These are phyloP conservation scores for Didymellaceae sp. DNA, from an alignment of 2,329 filamentous ascomycete species.

Conservation along the genomic window DNA sequence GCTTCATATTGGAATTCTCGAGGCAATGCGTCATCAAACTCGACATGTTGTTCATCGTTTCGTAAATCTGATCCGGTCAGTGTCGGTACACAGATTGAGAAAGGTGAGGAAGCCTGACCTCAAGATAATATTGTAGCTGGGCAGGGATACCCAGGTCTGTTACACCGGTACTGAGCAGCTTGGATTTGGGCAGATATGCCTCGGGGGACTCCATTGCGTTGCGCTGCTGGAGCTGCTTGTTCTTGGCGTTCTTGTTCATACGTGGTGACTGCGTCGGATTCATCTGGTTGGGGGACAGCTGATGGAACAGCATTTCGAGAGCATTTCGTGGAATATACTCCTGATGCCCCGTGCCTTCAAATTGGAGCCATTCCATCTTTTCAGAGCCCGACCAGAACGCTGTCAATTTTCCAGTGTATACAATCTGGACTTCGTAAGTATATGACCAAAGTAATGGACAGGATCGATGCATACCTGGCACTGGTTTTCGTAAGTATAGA, in stretches of 20 bases:
- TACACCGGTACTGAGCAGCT: conserved; percentile 55
- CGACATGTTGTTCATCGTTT: conserved; percentile 70
- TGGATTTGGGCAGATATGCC: conserved; percentile 53
- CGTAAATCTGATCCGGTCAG: conserved; percentile 60
- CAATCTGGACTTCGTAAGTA: conserved; percentile 61
- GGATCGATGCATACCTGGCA: conserved; percentile 69
- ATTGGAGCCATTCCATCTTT: conserved; percentile 85
- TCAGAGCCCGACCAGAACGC: conserved; percentile 79
- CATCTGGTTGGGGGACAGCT: conserved; percentile 54
- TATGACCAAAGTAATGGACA: background rate
- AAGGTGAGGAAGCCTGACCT: conserved; percentile 55
- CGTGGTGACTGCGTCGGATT: conserved; percentile 64
- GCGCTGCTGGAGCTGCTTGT: conserved; percentile 48
- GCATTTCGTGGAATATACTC: conserved; percentile 80
- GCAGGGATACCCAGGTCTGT: conserved; percentile 62
- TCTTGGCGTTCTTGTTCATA: conserved; percentile 63
- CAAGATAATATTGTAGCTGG: conserved; percentile 65
- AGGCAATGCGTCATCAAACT: conserved; percentile 65
- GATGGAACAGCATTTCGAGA: conserved; percentile 54
- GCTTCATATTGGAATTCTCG: conserved; percentile 59
- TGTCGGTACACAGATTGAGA: conserved; percentile 17
- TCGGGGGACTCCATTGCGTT: conserved; percentile 37
- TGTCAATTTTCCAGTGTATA: conserved; percentile 77
- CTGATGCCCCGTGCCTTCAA: conserved; percentile 76
- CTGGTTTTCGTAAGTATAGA: conserved; percentile 87